Evolutionary conservation across 164 flowering plant genomes (phyloP).

Genomic region (grape (Vitis vinifera)): DNA sequence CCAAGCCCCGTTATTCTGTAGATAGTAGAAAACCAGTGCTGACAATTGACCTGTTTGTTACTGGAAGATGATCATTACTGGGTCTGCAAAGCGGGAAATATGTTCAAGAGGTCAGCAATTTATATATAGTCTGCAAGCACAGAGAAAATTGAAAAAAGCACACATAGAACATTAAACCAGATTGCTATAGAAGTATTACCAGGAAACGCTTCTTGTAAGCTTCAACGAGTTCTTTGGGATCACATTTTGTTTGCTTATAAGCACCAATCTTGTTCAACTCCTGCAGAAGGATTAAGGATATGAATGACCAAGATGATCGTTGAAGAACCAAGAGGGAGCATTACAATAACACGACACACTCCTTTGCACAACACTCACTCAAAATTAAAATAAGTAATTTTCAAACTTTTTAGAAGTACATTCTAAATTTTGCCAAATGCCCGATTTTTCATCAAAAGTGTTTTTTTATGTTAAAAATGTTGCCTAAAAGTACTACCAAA

Average conservation of each 20-base stretch:
- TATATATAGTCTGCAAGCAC: background rate
- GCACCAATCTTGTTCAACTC: constrained; percentile 54
- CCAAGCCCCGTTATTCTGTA: background rate
- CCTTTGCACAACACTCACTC: too few species aligned
- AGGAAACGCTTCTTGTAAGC: constrained; percentile 30
- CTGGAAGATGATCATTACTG: constrained; percentile 13
- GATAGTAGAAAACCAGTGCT: background rate
- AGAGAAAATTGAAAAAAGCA: too few species aligned
- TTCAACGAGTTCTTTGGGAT: constrained; percentile 26
- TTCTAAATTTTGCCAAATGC: too few species aligned
- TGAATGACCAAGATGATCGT: background rate
- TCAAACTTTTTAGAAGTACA: too few species aligned
- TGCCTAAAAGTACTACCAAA: too few species aligned
- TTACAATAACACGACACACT: too few species aligned
- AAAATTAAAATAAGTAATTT: too few species aligned
- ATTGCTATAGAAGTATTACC: constrained; percentile 19
- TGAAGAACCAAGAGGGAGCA: background rate
- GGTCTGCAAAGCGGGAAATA: constrained; percentile 16
- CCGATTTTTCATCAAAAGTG: too few species aligned
- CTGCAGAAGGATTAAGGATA: constrained; percentile 25
- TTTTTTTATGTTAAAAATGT: too few species aligned
- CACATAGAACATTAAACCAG: too few species aligned
- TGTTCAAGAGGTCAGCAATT: background rate
- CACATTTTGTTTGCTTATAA: constrained; percentile 41
- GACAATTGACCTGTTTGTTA: background rate